Base-by-base conservation (phyloP, 129 eudicot genomes). In the Saposhnikovia divaricata region DNA sequence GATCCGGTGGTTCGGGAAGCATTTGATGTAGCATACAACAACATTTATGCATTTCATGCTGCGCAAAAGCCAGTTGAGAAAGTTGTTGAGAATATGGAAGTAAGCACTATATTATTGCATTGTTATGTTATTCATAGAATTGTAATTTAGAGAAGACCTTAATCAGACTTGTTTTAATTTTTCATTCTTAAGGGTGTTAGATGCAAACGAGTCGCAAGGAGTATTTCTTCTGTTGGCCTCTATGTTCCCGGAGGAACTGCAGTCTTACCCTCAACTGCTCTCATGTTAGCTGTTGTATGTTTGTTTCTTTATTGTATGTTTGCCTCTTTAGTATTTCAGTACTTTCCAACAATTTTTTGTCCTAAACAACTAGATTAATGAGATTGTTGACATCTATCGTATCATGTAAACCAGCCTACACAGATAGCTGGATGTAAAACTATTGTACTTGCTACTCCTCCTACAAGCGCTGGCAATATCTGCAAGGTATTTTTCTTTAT, bases 201-300 rank as follows among this genome's bases (percentile, higher is more conserved):
- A 82, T 96, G 99, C 85, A 96, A 96, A 87, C 89, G 99, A 65
- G 99, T 96, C 78, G 97, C 99, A 61, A 86, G 99, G 82, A 77
- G 97, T 83, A 92, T 96, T 80, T 84, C 97, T 75, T 86, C 98
- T 59, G 99, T 96, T 81, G 99, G 99, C 79, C 99, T 96, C 57
- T 96, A 96, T 84, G 99, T 96, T 77, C 99, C 99, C 38, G 99
- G 99, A 51, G 99, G 99, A 61, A 96, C 99, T 88, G 99, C 99
- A 57, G 98, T 96, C 44, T 89, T 96, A 87, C 99, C 99, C 72
- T 96, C 99, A 77, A 96, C 99, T 8, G 99, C 99, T 87, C 90
- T 96, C 83, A 96, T 96, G 99, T 97, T 96, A 87, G 79, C 99
- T 39, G 86, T 96, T 84, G 99, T 96, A 89, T 38, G 86, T 46